These are phyloP conservation scores for Antitrichia curtipendula DNA, from an alignment of 225 moss, liverwort and hornwort species.

Conservation along the genomic window DNA sequence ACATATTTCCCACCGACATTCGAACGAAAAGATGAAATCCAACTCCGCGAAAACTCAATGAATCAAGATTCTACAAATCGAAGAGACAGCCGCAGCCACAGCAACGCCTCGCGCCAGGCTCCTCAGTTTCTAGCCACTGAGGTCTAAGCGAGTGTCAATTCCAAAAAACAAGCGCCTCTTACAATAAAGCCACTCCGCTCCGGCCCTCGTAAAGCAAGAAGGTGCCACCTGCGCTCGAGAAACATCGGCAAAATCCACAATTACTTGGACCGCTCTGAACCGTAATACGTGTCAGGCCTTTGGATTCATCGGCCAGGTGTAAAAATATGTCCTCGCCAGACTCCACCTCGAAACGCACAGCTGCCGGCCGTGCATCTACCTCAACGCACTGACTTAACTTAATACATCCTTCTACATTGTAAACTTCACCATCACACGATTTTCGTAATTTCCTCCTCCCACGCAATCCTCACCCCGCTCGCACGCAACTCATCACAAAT, in stretches of 20 bases:
- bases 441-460: not conserved
- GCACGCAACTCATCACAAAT: not conserved
- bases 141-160: not conserved
- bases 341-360: slow-evolving; percentile 8
- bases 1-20: not conserved
- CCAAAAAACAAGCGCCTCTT: not conserved
- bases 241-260: not conserved
- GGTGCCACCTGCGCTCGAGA: not conserved
- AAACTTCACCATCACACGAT: not conserved
- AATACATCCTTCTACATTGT: not conserved
- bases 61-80: not conserved
- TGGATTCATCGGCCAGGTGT: not conserved
- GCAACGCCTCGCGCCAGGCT: not conserved
- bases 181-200: not conserved
- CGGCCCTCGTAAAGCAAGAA: not conserved
- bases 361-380: not conserved
- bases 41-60: not conserved
- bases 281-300: not conserved
- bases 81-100: not conserved
- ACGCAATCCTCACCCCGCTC: not conserved
- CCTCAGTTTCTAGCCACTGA: not conserved
- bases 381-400: not conserved
- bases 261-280: not conserved
- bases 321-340: not conserved
- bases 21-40: not conserved